These are phyloP conservation scores for Annona cherimola DNA, from an alignment of 164 flowering plant species.

Conservation along the genomic window DNA sequence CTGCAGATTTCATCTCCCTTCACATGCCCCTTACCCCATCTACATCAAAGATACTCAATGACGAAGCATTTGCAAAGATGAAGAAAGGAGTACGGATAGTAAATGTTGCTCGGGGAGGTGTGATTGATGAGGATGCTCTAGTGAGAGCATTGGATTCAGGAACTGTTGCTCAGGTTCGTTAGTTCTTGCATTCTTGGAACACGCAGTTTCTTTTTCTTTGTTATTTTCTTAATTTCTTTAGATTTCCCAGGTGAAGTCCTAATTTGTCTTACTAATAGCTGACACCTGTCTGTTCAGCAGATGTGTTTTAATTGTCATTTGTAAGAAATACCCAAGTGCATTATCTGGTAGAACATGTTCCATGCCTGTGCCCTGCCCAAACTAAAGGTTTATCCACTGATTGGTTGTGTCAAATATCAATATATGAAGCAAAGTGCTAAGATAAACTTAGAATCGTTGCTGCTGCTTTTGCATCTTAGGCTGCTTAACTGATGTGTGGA, in stretches of 20 bases:
- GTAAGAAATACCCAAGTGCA: neutral
- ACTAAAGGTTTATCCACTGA: neutral
- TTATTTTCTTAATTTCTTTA: too few species aligned
- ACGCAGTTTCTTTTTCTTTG: neutral
- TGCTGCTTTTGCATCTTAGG: neutral
- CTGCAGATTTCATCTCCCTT: slow-evolving; percentile 71
- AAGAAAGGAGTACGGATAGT: slow-evolving; percentile 71
- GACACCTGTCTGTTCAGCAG: neutral
- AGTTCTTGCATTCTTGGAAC: neutral
- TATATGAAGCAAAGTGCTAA: neutral
- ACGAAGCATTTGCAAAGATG: slow-evolving; percentile 55
- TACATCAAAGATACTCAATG: slow-evolving; percentile 61
- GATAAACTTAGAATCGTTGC: neutral
- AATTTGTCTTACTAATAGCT: neutral
- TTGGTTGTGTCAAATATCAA: neutral
- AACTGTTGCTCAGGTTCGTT: slow-evolving; percentile 64
- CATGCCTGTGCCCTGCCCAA: neutral
- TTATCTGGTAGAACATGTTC: neutral
- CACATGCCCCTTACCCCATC: slow-evolving; percentile 82
- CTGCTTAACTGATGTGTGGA: neutral
- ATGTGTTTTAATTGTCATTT: neutral
- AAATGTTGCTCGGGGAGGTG: slow-evolving; percentile 86
- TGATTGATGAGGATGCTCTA: slow-evolving; percentile 78
- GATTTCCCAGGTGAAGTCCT: neutral
- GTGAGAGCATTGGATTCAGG: slow-evolving; percentile 71